Percentiles rank a stretch among this genome's conserved stretches.
These are phyloP conservation scores for Fusarium tjaetaba DNA, from an alignment of 2,329 filamentous ascomycete species.

Conservation along the genomic window DNA sequence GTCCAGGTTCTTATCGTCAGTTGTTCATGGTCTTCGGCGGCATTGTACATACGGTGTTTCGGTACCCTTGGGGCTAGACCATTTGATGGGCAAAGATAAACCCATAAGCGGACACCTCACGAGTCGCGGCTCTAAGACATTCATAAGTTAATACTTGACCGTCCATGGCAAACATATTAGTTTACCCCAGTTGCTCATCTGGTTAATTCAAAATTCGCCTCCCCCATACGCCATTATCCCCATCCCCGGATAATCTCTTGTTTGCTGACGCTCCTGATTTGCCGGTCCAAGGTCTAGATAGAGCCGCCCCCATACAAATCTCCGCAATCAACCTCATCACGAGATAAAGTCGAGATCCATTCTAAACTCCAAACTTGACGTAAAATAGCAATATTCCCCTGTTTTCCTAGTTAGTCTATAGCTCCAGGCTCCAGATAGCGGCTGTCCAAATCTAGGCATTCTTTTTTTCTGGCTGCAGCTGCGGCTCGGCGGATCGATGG, in stretches of 20 bases:
- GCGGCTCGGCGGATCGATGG: conserved; percentile 32
- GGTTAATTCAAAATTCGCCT: conserved; percentile 29
- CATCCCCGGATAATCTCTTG: conserved; percentile 36
- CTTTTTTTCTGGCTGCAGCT: not conserved
- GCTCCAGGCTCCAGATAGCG: conserved; percentile 10
- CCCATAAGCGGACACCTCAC: conserved; percentile 18
- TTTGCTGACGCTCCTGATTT: conserved; percentile 25
- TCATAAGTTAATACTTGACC: not conserved
- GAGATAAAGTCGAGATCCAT: conserved; percentile 32
- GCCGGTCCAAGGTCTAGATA: conserved; percentile 11
- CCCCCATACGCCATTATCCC: conserved; percentile 29
- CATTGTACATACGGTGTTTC: conserved; percentile 3
- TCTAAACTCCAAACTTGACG: conserved; percentile 9
- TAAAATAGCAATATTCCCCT: not conserved
- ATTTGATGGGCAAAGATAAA: conserved; percentile 22
- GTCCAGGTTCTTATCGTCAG: conserved; percentile 35
- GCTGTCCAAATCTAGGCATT: not conserved
- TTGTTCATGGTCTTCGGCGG: conserved; percentile 2
- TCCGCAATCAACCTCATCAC: conserved; percentile 35
- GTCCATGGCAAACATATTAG: conserved; percentile 12
- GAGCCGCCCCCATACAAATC: conserved; percentile 21
- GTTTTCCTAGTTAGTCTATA: not conserved
- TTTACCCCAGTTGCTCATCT: conserved; percentile 7
- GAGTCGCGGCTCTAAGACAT: conserved; percentile 27
- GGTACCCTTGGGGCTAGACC: conserved; percentile 32